Base-by-base conservation (phyloP, 495 filamentous ascomycete genomes). In the Daldinia childiae region DNA sequence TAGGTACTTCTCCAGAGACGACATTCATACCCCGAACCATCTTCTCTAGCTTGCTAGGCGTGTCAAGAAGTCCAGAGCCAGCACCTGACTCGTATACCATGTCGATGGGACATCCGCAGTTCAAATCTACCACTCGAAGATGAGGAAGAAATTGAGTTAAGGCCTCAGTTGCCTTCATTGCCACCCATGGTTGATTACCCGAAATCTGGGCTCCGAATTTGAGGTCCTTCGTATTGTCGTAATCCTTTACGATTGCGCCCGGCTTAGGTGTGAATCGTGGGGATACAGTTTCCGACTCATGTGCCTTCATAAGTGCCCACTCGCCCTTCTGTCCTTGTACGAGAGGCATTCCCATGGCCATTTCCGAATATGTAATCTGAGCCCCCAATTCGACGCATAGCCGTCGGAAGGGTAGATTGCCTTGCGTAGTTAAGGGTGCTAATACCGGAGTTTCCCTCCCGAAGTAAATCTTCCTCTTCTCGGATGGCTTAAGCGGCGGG, bases 31-130 rank as follows among this genome's bases (percentile, higher is more conserved):
- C 95, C 29, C 93, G 84, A 59, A 98, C 84, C 72, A 97, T 98
- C 79, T 93, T 93, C 73, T 97, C 92, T 41, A 99, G 79, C 78
- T 97, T 97, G 29, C 87, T 86, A 43, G 86, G 90, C 41, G 88
- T 83, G 66, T 98, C 95, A 14, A 99, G 87, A 1, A 99, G 87
- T n/a, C 92, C 94, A n/a, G 95, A 97, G 3, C 95, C 95, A 21
- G 93, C 92, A 48, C 95, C 95, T 39, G 90, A 84, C 41, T 91
- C 87, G 83, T 87, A 97, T 45, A 99, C 89, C 61, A 97, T 86
- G 69, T 99, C 95, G 74, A 99, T 97, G 15, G 95, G 95, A 75
- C 95, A 99, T 32, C 95, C 95, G 74, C 95, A 97, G 81, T 99
- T 99, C 65, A 99, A 80, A 75, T 99, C 95, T 63, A 99, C 90